Base-by-base conservation (phyloP, 2,329 filamentous ascomycete genomes). In the Diaporthe citriasiana region DNA sequence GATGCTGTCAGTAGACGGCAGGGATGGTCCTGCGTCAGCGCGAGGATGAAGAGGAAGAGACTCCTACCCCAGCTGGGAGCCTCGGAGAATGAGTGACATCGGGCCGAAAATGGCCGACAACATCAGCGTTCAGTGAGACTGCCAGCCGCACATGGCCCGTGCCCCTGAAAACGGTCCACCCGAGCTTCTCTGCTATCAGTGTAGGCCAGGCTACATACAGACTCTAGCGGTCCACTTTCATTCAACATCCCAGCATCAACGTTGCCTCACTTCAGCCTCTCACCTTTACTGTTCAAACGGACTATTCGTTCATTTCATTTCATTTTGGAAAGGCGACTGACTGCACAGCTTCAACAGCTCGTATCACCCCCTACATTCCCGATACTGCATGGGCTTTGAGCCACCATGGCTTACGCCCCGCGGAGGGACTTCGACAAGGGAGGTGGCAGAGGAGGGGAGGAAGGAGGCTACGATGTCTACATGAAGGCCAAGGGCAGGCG, bases 331-430 rank as follows among this genome's bases (percentile, higher is more conserved):
- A 38, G 27, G 22, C 22, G 12, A 25, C 3, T 7, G 12, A 25
- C 3, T 7, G 0, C n/a, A 63, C 59, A n/a, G 25, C 22, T 63
- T 38, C 30, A 53, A 15, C 56, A 19, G 47, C 22, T 53, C 13
- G 63, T 35, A 27, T 40, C 30, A 27, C 25, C 15, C 19, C 22
- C 40, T 33, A 15, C 13, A 35, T 10, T 17, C 19, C 56, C 56
- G 38, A 15, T 15, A 15, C 57, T 74, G 59, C 74, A 75, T 73
- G 72, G 72, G 65, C 70, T 50, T 40, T 77, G 60, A 76, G 68
- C 71, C 75, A 78, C 75, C 78, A 89, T 89, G 88, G 85, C 88
- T 79, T 89, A 88, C 80, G 87, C 89, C 84, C 85, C 86, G 81
- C 85, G 87, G 77, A 85, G 87, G 79, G 87, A 88, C 77, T 83